These are phyloP conservation scores for Yarrowia yakushimensis DNA, from an alignment of 805 yeast genomes.

Conservation along the genomic window DNA sequence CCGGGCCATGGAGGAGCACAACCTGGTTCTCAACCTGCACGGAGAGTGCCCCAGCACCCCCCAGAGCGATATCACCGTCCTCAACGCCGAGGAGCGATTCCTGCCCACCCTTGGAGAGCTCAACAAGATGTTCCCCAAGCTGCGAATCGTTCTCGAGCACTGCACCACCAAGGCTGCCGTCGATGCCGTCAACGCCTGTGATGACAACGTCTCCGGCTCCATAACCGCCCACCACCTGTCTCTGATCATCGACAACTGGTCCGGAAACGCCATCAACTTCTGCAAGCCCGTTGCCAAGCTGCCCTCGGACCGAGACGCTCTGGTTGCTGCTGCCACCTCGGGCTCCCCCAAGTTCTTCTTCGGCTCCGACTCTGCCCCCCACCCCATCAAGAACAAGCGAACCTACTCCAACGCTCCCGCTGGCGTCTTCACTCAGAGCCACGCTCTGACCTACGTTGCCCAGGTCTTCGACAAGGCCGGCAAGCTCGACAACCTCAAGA, in stretches of 20 bases:
- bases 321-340: constrained; percentile 82
- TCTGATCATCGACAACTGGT: constrained; percentile 91
- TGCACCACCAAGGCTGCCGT: constrained; percentile 91
- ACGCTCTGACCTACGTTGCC: constrained; percentile 79
- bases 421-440: constrained; percentile 92
- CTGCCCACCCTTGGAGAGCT: constrained; percentile 81
- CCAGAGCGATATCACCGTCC: constrained; percentile 66
- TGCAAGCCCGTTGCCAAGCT: constrained; percentile 98
- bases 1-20: constrained; percentile 76
- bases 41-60: constrained; percentile 76
- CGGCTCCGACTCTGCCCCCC: constrained; percentile 98
- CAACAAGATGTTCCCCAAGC: constrained; percentile 77
- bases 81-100: constrained; percentile 91
- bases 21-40: constrained; percentile 79
- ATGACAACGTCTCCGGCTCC: constrained; percentile 79
- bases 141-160: constrained; percentile 87
- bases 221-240: constrained; percentile 94
- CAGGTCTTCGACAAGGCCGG: constrained; percentile 70
- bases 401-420: constrained; percentile 86
- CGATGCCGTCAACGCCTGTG: constrained; percentile 67
- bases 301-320: constrained; percentile 76
- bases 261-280: constrained; percentile 90
- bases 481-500: constrained; percentile 61
- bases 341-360: constrained; percentile 92
- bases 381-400: constrained; percentile 75